phyloP scores from a whole-genome alignment of 495 filamentous ascomycete species.

The Penicillium bialowiezense region DNA sequence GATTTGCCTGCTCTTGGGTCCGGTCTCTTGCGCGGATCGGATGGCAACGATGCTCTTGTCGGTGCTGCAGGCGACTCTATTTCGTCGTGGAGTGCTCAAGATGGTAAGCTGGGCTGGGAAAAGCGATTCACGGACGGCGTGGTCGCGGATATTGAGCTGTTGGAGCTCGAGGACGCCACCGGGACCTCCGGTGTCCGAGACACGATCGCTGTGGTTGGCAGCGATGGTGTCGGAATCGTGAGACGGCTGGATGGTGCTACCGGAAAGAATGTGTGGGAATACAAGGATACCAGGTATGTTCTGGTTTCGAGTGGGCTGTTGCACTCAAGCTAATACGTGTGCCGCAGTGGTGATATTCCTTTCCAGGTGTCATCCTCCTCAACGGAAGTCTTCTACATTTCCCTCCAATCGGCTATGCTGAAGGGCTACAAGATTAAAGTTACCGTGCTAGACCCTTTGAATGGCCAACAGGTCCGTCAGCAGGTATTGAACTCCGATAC shows the following conservation, averaged over 20 bases:
- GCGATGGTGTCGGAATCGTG: slow-evolving; percentile 51
- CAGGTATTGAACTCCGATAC: slow-evolving; percentile 66
- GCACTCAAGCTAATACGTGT: slow-evolving; percentile 19
- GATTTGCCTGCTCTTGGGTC: slow-evolving; percentile 27
- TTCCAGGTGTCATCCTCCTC: slow-evolving; percentile 76
- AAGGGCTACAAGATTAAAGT: slow-evolving; percentile 73
- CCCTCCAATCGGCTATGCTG: slow-evolving; percentile 63
- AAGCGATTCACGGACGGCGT: slow-evolving; percentile 50
- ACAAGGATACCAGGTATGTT: slow-evolving; percentile 56
- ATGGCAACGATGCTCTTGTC: slow-evolving; percentile 70
- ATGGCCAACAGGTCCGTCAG: slow-evolving; percentile 64
- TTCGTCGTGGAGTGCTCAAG: slow-evolving; percentile 78
- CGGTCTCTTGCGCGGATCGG: slow-evolving; percentile 65
- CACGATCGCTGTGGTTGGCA: slow-evolving; percentile 64
- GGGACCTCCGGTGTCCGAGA: slow-evolving; percentile 53
- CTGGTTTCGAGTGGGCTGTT: neutral
- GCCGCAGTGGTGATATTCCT: slow-evolving; percentile 60
- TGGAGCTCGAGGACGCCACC: slow-evolving; percentile 63
- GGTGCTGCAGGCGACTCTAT: slow-evolving; percentile 66
- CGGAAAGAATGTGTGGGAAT: slow-evolving; percentile 78
- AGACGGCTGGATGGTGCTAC: slow-evolving; percentile 67
- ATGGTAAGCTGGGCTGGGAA: slow-evolving; percentile 76
- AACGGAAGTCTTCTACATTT: slow-evolving; percentile 72
- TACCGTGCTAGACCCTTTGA: slow-evolving; percentile 65
- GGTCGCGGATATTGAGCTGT: slow-evolving; percentile 77